Evolutionary conservation across 1,284 basidiomycete species (phyloP).

Genomic region (Athelia sp.): DNA sequence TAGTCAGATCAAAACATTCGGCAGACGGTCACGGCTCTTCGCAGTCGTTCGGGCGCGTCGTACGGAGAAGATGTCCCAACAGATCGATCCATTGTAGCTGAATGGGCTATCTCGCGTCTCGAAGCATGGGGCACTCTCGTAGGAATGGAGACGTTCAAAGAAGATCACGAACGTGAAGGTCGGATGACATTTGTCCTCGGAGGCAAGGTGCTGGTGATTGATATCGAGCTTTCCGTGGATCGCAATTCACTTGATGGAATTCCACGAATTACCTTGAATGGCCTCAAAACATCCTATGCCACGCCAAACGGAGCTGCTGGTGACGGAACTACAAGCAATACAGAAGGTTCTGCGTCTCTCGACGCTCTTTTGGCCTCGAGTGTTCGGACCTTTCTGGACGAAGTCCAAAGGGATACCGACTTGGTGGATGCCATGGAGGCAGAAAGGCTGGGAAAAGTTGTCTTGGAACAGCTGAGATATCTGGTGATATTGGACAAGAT

Average conservation of each 20-base stretch:
- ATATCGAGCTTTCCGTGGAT: conserved; percentile 57
- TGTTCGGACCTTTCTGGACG: conserved; percentile 50
- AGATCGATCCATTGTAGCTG: conserved; percentile 34
- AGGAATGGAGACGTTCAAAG: conserved; percentile 72
- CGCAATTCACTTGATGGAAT: conserved; percentile 27
- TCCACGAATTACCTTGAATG: conserved; percentile 38
- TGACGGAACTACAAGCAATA: conserved; percentile 21
- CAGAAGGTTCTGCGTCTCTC: conserved; percentile 50
- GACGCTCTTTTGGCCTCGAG: conserved; percentile 55
- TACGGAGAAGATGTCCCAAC: conserved; percentile 62
- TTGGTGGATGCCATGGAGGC: conserved; percentile 46
- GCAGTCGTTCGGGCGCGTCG: conserved; percentile 35
- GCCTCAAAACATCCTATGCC: conserved; percentile 70
- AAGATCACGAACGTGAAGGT: conserved; percentile 43
- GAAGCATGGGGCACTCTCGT: conserved; percentile 53
- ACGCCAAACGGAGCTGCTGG: conserved; percentile 39
- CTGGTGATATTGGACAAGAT: conserved; percentile 67
- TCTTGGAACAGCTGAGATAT: conserved; percentile 58
- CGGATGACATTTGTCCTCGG: conserved; percentile 58
- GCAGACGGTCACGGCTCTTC: conserved; percentile 38
- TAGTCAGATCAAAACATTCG: conserved; percentile 50
- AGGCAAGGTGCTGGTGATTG: conserved; percentile 73
- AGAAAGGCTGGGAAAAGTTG: conserved; percentile 37
- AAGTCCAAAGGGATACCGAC: conserved; percentile 55
- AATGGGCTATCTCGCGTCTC: conserved; percentile 54